Evolutionary conservation across 495 filamentous ascomycete genomes (phyloP), one percentile per base, ranked within the genome.

Genomic region (Aspergillus conjunctus): DNA sequence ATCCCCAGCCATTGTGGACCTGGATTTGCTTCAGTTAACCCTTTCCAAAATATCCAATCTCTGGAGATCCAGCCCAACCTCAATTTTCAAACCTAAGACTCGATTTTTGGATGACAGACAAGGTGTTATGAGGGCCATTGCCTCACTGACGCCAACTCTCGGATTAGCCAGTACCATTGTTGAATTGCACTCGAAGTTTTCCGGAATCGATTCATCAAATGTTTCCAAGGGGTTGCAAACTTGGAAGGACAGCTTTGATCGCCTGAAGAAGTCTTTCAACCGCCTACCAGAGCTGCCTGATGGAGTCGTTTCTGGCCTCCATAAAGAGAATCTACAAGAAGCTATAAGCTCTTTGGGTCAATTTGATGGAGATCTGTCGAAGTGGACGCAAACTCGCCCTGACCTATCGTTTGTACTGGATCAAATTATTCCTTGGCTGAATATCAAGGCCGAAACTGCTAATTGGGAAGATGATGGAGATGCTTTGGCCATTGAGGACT

Each of bases 351-450:
- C 75, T 7, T 67, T 89, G 37, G 56, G 65, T 1, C 64, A 71
- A 41, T 70, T 93, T 15, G 71, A 67, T 9, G 41, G 33, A 4
- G 74, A 81, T 14, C 54, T 92, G 20, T 56, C 64, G 8, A 68
- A 66, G 11, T 74, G 81, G 64, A 69, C 67, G 5, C 64, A 77
- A 46, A 59, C 76, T 18, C 78, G 83, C 12, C 84, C 87, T 7
- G 83, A 84, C 30, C 69, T 91, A n/a, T 76, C 77, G 5, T 91
- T 89, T 63, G 73, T 87, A 39, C 64, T 90, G 11, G 72, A 80
- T 48, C 87, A 91, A 62, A 79, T 91, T 21, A 67, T 74, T 44
- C 75, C 69, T n/a, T 83, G 79, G 80, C 61, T 67, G 4, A 67
- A 71, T 18, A 52, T 67, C 12, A 67, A 73, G 14, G 26, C 54